These are phyloP conservation scores for Colletotrichum higginsianum DNA, from an alignment of 2,329 filamentous ascomycete genomes.

Conservation along the genomic window DNA sequence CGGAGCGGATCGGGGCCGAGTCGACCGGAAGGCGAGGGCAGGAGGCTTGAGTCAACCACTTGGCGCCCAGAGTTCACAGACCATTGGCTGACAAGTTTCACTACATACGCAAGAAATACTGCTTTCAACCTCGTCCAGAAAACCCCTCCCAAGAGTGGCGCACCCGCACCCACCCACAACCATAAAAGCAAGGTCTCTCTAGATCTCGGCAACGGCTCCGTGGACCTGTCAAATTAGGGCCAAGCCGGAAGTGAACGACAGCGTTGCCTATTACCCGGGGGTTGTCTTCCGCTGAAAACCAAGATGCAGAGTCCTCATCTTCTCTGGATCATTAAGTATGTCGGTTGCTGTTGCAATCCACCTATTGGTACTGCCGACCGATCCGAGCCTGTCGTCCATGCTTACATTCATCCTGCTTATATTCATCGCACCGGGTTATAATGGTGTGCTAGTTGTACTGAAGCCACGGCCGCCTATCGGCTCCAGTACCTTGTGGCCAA, in stretches of 20 bases:
- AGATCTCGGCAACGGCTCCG: not conserved
- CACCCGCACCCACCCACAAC: not conserved
- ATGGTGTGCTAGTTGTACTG: not conserved
- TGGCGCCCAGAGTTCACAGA: too few species aligned
- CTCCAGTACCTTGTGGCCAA: slow-evolving; percentile 6
- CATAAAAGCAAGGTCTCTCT: not conserved
- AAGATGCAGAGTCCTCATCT: not conserved
- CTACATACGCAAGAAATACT: not conserved
- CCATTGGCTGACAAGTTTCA: not conserved
- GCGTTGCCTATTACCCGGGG: not conserved
- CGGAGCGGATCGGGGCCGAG: not conserved
- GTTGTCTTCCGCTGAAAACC: not conserved
- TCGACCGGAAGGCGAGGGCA: too few species aligned
- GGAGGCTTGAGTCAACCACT: too few species aligned
- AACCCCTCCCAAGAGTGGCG: not conserved
- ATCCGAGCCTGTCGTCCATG: not conserved
- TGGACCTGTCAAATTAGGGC: not conserved
- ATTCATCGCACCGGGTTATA: not conserved
- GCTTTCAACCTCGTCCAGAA: not conserved
- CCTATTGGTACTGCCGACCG: not conserved
- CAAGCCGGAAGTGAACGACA: not conserved
- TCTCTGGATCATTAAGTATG: not conserved
- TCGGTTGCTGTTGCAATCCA: too few species aligned
- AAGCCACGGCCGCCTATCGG: not conserved
- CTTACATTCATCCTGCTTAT: too few species aligned